Base-by-base conservation (phyloP, 176 grass and related monocot species). In the Hordeum marinum region DNA sequence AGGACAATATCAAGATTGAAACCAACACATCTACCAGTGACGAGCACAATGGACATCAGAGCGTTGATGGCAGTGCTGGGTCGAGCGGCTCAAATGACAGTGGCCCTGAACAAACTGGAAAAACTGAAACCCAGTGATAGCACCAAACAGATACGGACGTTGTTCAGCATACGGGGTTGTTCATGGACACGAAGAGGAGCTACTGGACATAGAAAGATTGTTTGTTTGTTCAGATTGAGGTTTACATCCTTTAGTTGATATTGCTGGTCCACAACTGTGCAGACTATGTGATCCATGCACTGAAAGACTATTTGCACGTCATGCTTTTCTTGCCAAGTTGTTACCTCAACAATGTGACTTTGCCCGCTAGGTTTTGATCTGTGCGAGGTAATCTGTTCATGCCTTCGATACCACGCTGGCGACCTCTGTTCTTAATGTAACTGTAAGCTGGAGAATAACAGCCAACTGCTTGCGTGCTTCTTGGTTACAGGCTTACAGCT, bases 131-230 rank as follows among this genome's bases (percentile, higher is more conserved):
- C 61, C 85, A 87, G 80, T 87, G 72, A 86, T 55, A 80, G 29
- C 24, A 70, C 40, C 31, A 42, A 80, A 59, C 2, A 52, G 39
- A 84, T 15, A 87, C 3, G 66, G 48, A 80, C 17, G 84, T 42
- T 87, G 61, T 80, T 80, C 50, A 75, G 18, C 80, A 84, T 70
- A 87, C 50, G 17, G 29, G 68, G 70, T 83, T 87, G 41, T 84
- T 75, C 76, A 71, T 84, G 61, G 40, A 84, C 65, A 63, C 6
- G 68, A 37, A 79, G 59, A 69, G 31, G 60, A 62, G 50, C 60
- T 80, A 68, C 37, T 84, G 85, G 76, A 84, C 85, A 87, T 87
- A 87, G 80, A 73, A 75, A 50, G 72, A 52, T 75, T 75, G 72
- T 34, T 62, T 52, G 72, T 41, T 52, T 84, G 39, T 87, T 87